Percentiles rank a stretch among this genome's conserved stretches.
Evolutionary conservation across 495 filamentous ascomycete species (phyloP).

Genomic region (Lepidopterella palustris): DNA sequence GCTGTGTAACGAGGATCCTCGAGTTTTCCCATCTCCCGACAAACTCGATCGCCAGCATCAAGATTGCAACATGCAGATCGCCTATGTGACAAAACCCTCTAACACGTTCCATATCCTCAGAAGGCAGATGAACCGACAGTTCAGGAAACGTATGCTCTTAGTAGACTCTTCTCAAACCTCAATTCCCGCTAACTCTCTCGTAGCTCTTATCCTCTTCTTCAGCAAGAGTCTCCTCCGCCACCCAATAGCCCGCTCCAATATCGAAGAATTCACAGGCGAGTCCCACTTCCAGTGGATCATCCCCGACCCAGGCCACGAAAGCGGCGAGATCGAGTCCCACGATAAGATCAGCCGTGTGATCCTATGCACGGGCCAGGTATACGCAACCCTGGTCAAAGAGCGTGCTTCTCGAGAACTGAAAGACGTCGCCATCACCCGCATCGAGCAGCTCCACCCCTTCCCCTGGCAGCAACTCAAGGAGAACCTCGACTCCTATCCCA

Average conservation of each 20-base stretch:
- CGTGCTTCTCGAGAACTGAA: constrained; percentile 76
- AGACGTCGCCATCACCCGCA: constrained; percentile 84
- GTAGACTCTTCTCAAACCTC: neutral
- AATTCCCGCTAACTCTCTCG: constrained; percentile 35
- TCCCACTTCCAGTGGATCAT: constrained; percentile 97
- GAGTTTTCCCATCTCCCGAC: constrained; percentile 75
- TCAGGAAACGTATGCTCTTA: constrained; percentile 82
- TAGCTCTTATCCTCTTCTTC: constrained; percentile 94
- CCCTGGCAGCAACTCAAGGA: constrained; percentile 93
- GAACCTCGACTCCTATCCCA: constrained; percentile 92
- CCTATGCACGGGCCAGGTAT: constrained; percentile 92
- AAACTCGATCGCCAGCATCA: constrained; percentile 97
- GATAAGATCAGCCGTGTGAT: constrained; percentile 92
- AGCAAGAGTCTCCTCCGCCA: constrained; percentile 91
- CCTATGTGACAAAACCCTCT: constrained; percentile 83
- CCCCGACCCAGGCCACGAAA: constrained; percentile 72
- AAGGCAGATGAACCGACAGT: constrained; percentile 97
- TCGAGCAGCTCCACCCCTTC: constrained; percentile 98
- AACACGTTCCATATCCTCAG: constrained; percentile 96
- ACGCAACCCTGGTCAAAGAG: constrained; percentile 82
- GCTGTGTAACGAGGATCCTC: constrained; percentile 95
- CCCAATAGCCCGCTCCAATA: constrained; percentile 76
- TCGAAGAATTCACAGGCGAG: constrained; percentile 84
- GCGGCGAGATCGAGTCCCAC: constrained; percentile 61
- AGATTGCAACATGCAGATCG: constrained; percentile 99